Base-by-base conservation (phyloP, 768 basidiomycete genomes). In the Leccinum ochraceum region DNA sequence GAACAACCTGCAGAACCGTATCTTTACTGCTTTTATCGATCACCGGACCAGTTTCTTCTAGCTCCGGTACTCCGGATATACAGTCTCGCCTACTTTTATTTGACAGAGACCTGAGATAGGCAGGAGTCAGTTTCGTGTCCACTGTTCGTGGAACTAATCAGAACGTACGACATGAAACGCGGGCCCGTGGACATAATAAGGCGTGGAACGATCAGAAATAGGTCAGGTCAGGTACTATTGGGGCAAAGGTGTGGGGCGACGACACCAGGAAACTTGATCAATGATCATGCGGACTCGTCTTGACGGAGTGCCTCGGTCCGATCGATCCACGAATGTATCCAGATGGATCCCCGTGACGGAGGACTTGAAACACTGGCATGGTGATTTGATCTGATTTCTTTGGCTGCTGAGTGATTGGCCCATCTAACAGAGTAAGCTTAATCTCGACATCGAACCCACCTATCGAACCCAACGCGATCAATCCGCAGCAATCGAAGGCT, bases 11-110 rank as follows among this genome's bases (percentile, higher is more conserved):
- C 17, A 53, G 51, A 34, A n/a, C 39, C 17, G 24, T 30, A 16
- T 17, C 13, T 60, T 44, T 24, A n/a, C 36, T 37, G 32, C 44
- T 69, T 70, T 58, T 64, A 70, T 58, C 30, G 32, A 60, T 42
- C 42, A 42, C 9, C 28, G 32, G 56, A 30, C 32, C 22, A 28
- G 56, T 13, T 34, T 26, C 16, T 54, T 28, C 59, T 52, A 34
- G 52, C 46, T 61, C 56, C 54, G 53, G 53, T 28, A 49, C 46
- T 32, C 51, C 55, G 60, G 60, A 59, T 44, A 63, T 58, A 53
- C 11, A 34, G 32, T 4, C 42, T 44, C n/a, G n/a, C 9, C 51
- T n/a, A 7, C 30, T 50, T 54, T 42, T 11, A 50, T 39, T 46
- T 49, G 50, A 48, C 28, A 24, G 36, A 53, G 17, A 20, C 13